A percentile compares a stretch with the other conserved stretches of the same genome.
These are phyloP conservation scores for Heliosperma pusillum DNA, from an alignment of 148 eudicot species.

Conservation along the genomic window DNA sequence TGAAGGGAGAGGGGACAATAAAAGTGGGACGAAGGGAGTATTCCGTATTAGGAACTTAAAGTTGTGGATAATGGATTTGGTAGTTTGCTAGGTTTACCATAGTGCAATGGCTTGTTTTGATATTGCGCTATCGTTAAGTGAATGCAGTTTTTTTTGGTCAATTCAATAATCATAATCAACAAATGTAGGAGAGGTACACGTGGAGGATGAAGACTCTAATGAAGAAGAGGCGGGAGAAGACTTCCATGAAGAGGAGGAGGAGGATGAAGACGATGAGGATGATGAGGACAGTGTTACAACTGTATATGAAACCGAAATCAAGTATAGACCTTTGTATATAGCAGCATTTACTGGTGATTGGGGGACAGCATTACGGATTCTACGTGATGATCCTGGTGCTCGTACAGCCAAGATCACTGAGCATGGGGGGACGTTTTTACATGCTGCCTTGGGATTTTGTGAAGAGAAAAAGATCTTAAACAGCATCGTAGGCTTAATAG, in stretches of 20 bases:
- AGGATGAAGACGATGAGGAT: slow-evolving; percentile 1
- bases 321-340: slow-evolving; percentile 13
- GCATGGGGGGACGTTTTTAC: slow-evolving; percentile 14
- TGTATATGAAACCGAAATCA: slow-evolving; percentile 9
- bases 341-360: slow-evolving; percentile 18
- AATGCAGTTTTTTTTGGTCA: neutral
- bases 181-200: slow-evolving; percentile 12
- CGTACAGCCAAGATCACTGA: slow-evolving; percentile 9
- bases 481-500: slow-evolving; percentile 8
- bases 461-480: slow-evolving; percentile 5
- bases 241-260: neutral
- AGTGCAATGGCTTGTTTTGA: too few relatives aligned
- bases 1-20: too few relatives aligned
- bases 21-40: too few relatives aligned
- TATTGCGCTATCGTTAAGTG: neutral
- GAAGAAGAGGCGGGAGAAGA: slow-evolving; percentile 1
- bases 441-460: slow-evolving; percentile 6
- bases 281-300: slow-evolving; percentile 11
- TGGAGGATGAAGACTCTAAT: slow-evolving; percentile 11
- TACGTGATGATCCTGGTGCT: slow-evolving; percentile 3
- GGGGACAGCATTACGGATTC: slow-evolving; percentile 11
- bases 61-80: too few relatives aligned
- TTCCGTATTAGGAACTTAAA: neutral
- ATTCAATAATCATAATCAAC: neutral
- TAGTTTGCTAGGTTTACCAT: too few relatives aligned